Percentiles rank a stretch among this genome's conserved stretches.
Evolutionary conservation across 2,329 filamentous ascomycete species (phyloP).

Genomic region (Verticillium isaacii): DNA sequence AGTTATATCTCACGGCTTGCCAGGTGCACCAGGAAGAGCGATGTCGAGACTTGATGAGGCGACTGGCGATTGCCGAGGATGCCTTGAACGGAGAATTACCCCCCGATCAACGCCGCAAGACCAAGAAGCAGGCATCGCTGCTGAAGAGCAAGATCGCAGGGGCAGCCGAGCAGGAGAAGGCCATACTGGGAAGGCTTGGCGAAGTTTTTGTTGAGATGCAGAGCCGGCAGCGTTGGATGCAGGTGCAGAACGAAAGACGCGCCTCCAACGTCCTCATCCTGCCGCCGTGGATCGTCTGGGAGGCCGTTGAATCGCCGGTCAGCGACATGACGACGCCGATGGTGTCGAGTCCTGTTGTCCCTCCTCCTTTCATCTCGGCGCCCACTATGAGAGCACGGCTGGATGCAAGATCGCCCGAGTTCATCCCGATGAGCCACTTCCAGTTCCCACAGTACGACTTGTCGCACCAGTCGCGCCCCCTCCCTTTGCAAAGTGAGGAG

Average conservation of each 20-base stretch:
- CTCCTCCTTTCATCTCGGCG: neutral
- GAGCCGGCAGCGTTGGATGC: constrained; percentile 33
- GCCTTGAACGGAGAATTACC: constrained; percentile 15
- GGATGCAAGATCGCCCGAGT: constrained; percentile 22
- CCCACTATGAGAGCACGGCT: constrained; percentile 17
- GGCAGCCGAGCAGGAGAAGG: constrained; percentile 39
- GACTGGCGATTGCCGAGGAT: constrained; percentile 31
- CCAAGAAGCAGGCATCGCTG: constrained; percentile 36
- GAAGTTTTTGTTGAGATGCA: constrained; percentile 46
- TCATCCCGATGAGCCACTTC: constrained; percentile 20
- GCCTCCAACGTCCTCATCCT: constrained; percentile 1
- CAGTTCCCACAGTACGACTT: neutral
- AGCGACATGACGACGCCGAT: neutral
- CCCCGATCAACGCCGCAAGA: constrained; percentile 17
- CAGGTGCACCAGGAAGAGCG: constrained; percentile 35
- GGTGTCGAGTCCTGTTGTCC: neutral
- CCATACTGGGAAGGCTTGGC: constrained; percentile 38
- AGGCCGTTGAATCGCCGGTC: constrained; percentile 1
- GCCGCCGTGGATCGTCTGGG: neutral
- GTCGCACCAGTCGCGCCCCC: neutral
- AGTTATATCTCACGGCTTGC: constrained; percentile 36
- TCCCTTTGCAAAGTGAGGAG: neutral
- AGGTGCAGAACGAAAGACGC: constrained; percentile 20
- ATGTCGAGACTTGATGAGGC: constrained; percentile 30
- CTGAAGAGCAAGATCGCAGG: constrained; percentile 38